These are phyloP conservation scores for Alternaria gansuensis DNA, from an alignment of 2,329 filamentous ascomycete genomes.

Conservation along the genomic window DNA sequence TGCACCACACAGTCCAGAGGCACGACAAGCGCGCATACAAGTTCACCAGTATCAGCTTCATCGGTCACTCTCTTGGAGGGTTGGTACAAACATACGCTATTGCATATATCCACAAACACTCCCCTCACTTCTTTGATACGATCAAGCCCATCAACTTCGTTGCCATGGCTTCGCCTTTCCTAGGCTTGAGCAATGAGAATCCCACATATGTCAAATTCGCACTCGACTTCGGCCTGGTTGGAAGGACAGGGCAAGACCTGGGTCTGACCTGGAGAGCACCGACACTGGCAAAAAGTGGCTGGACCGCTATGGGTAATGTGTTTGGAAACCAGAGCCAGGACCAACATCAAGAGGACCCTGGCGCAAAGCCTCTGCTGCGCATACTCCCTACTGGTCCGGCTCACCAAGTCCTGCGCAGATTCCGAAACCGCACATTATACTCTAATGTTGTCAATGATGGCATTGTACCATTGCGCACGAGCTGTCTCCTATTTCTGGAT, in stretches of 20 bases:
- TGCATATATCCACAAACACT: slow-evolving; percentile 96
- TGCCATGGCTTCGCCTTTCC: slow-evolving; percentile 82
- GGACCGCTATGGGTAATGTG: slow-evolving; percentile 86
- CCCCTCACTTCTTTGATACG: slow-evolving; percentile 84
- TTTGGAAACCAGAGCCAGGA: slow-evolving; percentile 69
- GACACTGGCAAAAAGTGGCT: slow-evolving; percentile 82
- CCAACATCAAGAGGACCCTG: slow-evolving; percentile 70
- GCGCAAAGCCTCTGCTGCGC: slow-evolving; percentile 85
- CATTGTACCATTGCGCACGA: slow-evolving; percentile 93
- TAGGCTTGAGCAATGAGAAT: slow-evolving; percentile 96
- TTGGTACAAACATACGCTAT: slow-evolving; percentile 93
- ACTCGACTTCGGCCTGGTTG: slow-evolving; percentile 92
- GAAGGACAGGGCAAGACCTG: slow-evolving; percentile 93
- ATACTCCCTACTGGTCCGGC: slow-evolving; percentile 92
- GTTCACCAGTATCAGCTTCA: slow-evolving; percentile 93
- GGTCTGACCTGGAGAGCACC: slow-evolving; percentile 94
- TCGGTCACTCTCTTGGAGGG: slow-evolving; percentile 90
- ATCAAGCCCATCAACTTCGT: slow-evolving; percentile 93
- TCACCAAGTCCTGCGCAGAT: slow-evolving; percentile 84
- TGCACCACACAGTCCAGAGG: slow-evolving; percentile 61
- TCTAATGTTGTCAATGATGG: slow-evolving; percentile 98
- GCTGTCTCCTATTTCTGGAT: slow-evolving; percentile 94
- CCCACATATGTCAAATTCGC: slow-evolving; percentile 97
- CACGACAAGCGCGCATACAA: slow-evolving; percentile 70
- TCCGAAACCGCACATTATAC: slow-evolving; percentile 89